phyloP scores from a whole-genome alignment of 2,329 filamentous ascomycete genomes.

The Coniosporium tulheliwenetii region DNA sequence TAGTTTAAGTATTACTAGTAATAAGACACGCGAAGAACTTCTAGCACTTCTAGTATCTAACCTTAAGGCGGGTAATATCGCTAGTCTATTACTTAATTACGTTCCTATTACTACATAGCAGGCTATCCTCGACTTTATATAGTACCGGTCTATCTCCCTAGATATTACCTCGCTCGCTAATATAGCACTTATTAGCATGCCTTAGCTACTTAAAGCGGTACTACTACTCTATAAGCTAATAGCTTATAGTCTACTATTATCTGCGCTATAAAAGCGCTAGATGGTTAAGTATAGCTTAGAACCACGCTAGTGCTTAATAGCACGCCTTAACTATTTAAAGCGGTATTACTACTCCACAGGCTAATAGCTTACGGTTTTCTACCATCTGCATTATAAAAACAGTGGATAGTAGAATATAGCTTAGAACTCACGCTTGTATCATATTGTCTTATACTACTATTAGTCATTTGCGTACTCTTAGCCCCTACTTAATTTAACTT shows the following conservation, averaged over 20 bases:
- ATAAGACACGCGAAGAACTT: slow-evolving; percentile 13
- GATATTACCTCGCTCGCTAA: neutral
- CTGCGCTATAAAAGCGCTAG: slow-evolving; percentile 43
- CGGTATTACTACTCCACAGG: no score
- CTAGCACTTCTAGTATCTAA: neutral
- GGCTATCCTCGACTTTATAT: neutral
- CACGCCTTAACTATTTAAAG: no score
- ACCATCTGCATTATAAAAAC: no score
- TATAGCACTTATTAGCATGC: neutral
- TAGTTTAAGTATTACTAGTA: slow-evolving; percentile 37
- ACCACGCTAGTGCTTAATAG: slow-evolving; percentile 37
- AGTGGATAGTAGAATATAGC: no score
- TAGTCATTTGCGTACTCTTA: no score
- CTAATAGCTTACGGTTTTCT: no score
- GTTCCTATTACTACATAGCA: neutral
- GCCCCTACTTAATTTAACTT: no score
- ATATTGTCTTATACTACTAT: no score
- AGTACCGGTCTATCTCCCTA: neutral
- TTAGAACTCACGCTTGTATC: no score
- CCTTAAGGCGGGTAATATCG: neutral
- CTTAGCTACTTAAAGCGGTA: neutral
- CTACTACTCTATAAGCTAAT: slow-evolving; percentile 48
- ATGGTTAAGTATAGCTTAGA: slow-evolving; percentile 43
- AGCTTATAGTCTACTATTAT: slow-evolving; percentile 38
- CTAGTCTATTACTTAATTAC: neutral